Evolutionary conservation across 1,284 basidiomycete species (phyloP).

Genomic region (Mixia osmundae): DNA sequence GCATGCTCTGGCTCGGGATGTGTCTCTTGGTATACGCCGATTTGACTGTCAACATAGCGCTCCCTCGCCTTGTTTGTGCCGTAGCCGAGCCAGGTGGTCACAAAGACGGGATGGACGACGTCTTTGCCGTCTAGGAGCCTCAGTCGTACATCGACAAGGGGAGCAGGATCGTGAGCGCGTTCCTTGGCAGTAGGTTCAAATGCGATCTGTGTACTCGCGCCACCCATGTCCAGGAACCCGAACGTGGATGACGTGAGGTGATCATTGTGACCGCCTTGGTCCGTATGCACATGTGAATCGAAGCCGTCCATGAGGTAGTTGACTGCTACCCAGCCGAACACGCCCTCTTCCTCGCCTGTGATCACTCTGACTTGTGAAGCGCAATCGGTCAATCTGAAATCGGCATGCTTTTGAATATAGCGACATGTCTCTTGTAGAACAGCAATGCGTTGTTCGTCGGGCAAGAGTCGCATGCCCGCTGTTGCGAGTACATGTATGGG

Average conservation of each 20-base stretch:
- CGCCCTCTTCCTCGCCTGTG: conserved; percentile 88
- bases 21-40: conserved; percentile 19
- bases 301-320: conserved; percentile 99
- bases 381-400: conserved; percentile 53
- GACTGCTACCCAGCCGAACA: conserved; percentile 96
- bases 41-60: conserved; percentile 51
- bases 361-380: conserved; percentile 80
- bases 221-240: conserved; percentile 98
- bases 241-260: conserved; percentile 46
- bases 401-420: conserved; percentile 46
- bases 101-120: conserved; percentile 79
- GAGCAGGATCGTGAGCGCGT: conserved; percentile 30
- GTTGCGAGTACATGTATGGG: conserved; percentile 89
- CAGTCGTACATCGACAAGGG: conserved; percentile 56
- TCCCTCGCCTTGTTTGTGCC: conserved; percentile 90
- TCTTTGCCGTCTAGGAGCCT: conserved; percentile 62
- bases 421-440: conserved; percentile 54
- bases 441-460: conserved; percentile 39
- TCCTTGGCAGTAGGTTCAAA: conserved; percentile 52
- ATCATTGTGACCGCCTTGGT: conserved; percentile 18
- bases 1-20: neutral
- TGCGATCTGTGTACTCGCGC: conserved; percentile 92
- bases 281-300: conserved; percentile 28
- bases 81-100: conserved; percentile 95
- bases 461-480: conserved; percentile 82